phyloP scores from a whole-genome alignment of 2,329 filamentous ascomycete genomes.

The Colletotrichum lupini region DNA sequence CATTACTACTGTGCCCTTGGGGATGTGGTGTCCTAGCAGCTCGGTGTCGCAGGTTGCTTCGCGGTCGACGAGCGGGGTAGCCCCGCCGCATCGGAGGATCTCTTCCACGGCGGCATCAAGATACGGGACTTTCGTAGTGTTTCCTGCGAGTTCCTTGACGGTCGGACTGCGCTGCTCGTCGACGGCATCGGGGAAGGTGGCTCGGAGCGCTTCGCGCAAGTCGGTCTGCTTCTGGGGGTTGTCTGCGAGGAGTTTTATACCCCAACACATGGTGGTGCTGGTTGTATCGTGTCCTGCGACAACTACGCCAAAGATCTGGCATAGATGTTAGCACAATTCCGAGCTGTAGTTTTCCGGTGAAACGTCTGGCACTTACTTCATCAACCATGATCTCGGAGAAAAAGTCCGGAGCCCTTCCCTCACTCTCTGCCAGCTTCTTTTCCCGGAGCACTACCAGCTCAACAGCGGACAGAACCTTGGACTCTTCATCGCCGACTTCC shows the following conservation, averaged over 20 bases:
- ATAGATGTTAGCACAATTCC: neutral
- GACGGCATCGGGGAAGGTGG: slow-evolving; percentile 32
- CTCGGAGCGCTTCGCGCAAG: slow-evolving; percentile 14
- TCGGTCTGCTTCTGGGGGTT: slow-evolving; percentile 7
- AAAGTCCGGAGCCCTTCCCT: slow-evolving; percentile 29
- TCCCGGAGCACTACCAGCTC: slow-evolving; percentile 34
- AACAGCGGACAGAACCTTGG: slow-evolving; percentile 22
- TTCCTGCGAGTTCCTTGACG: slow-evolving; percentile 42
- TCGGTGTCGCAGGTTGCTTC: slow-evolving; percentile 45
- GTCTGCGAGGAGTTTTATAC: slow-evolving; percentile 38
- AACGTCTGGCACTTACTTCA: slow-evolving; percentile 1
- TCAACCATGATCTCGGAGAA: slow-evolving; percentile 22
- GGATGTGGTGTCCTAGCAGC: slow-evolving; percentile 46
- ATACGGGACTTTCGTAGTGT: slow-evolving; percentile 42
- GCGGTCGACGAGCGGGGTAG: slow-evolving; percentile 44
- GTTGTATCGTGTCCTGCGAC: slow-evolving; percentile 45
- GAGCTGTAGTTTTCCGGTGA: neutral
- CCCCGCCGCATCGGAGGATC: slow-evolving; percentile 45
- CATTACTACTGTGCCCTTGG: slow-evolving; percentile 47
- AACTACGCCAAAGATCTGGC: slow-evolving; percentile 41
- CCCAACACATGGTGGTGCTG: slow-evolving; percentile 43
- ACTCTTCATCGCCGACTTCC: slow-evolving; percentile 15
- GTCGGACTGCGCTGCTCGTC: slow-evolving; percentile 42
- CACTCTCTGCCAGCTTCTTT: slow-evolving; percentile 28
- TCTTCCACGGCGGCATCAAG: slow-evolving; percentile 53